Conservation (phyloP, 2,329 filamentous ascomycete species). For the Pseudovirgaria hyperparasitica region DNA sequence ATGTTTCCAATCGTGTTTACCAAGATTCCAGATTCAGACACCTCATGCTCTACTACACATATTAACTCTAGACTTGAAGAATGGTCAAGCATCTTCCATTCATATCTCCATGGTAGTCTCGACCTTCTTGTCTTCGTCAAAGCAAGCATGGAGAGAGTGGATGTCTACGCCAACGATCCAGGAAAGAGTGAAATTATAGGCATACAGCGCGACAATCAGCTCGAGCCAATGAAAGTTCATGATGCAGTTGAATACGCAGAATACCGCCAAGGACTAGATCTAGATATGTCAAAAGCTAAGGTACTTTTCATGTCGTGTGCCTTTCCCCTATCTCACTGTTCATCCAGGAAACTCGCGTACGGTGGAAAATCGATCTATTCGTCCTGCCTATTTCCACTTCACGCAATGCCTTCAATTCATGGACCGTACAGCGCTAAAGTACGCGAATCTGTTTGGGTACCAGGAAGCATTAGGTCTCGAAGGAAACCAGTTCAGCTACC, state of each 20-base stretch:
- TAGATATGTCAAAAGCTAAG: conserved; percentile 7
- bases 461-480: conserved; percentile 20
- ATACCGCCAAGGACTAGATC: conserved; percentile 7
- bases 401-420: conserved; percentile 13
- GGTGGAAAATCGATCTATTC: conserved; percentile 14
- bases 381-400: conserved; percentile 14
- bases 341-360: conserved; percentile 5
- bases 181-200: too few species aligned
- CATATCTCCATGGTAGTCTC: too few species aligned
- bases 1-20: too few species aligned
- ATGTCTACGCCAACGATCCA: too few species aligned
- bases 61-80: too few species aligned
- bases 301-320: conserved; percentile 1
- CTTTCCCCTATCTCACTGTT: neutral
- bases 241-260: conserved; percentile 11
- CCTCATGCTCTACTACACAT: too few species aligned
- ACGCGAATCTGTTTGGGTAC: conserved; percentile 22
- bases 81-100: too few species aligned
- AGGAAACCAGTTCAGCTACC: conserved; percentile 23
- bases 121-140: too few species aligned
- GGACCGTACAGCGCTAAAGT: conserved; percentile 14
- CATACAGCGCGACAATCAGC: too few species aligned
- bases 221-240: conserved; percentile 3
- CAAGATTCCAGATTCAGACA: too few species aligned
- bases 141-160: too few species aligned